phyloP scores from a whole-genome alignment of 1,284 basidiomycete species.

The Leccinum pachyderme region DNA sequence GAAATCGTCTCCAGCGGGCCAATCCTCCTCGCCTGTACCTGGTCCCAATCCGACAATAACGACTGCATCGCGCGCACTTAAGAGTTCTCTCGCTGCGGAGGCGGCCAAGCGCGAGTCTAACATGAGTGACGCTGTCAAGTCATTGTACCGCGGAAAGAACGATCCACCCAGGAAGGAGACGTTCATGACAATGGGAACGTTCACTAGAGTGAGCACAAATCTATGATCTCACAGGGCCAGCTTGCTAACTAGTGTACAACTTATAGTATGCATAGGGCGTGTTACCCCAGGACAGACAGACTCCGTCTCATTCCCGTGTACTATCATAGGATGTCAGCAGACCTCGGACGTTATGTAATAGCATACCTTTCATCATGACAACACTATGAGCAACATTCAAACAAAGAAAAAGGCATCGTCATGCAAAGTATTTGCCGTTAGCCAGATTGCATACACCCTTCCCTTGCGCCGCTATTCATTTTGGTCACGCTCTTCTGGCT shows the following conservation, averaged over 20 bases:
- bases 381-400: too few species aligned
- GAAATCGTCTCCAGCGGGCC: constrained; percentile 35
- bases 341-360: too few species aligned
- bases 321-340: neutral
- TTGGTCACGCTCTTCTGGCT: too few species aligned
- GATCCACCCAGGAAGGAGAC: constrained; percentile 64
- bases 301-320: constrained; percentile 3
- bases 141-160: constrained; percentile 57
- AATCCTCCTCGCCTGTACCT: constrained; percentile 27
- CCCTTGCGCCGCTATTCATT: too few species aligned
- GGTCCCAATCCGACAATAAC: constrained; percentile 53
- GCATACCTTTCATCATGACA: too few species aligned
- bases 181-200: constrained; percentile 81
- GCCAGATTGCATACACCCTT: too few species aligned
- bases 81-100: constrained; percentile 62
- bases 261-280: constrained; percentile 20
- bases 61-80: constrained; percentile 59
- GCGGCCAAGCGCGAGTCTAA: constrained; percentile 71
- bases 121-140: constrained; percentile 76
- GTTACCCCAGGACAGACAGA: neutral
- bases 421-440: too few species aligned
- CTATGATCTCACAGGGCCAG: neutral
- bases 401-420: too few species aligned
- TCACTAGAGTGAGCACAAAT: constrained; percentile 65
- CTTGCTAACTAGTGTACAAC: constrained; percentile 3